phyloP scores from a whole-genome alignment of 306 rosid genomes.

The Corylus heterophylla region DNA sequence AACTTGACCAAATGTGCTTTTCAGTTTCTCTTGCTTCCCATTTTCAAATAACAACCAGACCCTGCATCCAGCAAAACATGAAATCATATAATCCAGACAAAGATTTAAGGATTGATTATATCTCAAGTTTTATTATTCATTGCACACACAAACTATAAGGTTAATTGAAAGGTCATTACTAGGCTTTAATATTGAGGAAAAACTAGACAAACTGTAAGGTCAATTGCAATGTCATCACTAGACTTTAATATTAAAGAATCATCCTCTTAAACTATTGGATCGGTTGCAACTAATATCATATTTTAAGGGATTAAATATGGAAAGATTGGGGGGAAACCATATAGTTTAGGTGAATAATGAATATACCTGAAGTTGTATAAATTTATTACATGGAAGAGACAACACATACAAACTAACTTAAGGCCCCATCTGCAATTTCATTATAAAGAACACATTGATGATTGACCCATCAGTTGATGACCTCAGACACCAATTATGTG shows the following conservation, averaged over 20 bases:
- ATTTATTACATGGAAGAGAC: background rate
- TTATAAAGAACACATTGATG: background rate
- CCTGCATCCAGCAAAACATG: conserved; percentile 9
- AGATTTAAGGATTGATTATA: background rate
- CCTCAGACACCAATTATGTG: background rate
- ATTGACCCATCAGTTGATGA: background rate
- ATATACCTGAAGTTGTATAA: background rate
- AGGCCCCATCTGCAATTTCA: background rate
- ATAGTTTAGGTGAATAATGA: background rate
- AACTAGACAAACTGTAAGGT: too few species aligned
- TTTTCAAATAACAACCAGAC: background rate
- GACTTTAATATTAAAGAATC: too few species aligned
- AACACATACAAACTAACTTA: background rate
- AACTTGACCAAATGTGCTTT: background rate
- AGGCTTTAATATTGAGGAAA: too few species aligned
- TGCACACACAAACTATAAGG: background rate
- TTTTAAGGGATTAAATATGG: too few species aligned
- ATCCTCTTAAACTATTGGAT: too few species aligned
- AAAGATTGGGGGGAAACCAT: too few species aligned
- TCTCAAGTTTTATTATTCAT: too few species aligned
- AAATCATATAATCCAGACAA: background rate
- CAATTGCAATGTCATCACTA: too few species aligned
- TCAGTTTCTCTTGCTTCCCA: background rate
- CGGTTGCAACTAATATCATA: too few species aligned
- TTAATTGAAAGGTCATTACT: too few species aligned